Percentiles rank a stretch among this genome's conserved stretches.
These are phyloP conservation scores for Prunella vulgaris DNA, from an alignment of 257 asterid species.

Conservation along the genomic window DNA sequence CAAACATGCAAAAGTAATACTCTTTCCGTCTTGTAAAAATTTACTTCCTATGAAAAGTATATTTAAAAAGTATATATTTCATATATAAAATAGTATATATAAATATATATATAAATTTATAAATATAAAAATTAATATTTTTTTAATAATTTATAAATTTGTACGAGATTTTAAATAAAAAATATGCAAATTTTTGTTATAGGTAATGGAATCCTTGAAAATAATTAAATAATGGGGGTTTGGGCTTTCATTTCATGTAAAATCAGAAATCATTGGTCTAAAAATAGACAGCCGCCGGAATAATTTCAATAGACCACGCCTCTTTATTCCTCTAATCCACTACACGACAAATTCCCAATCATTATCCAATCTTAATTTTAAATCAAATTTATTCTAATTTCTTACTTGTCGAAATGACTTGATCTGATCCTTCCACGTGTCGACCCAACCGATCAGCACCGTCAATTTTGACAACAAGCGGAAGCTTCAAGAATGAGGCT, in stretches of 20 bases:
- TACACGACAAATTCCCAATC: constrained; percentile 38
- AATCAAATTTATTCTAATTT: not conserved
- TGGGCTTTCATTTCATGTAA: constrained; percentile 12
- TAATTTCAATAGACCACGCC: constrained; percentile 26
- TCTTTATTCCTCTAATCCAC: constrained; percentile 11
- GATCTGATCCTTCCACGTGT: constrained; percentile 48
- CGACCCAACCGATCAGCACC: constrained; percentile 28
- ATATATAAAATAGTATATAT: no score
- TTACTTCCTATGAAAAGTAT: no score
- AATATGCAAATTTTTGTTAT: no score
- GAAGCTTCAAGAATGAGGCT: constrained; percentile 38
- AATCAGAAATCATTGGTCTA: constrained; percentile 33
- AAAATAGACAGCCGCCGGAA: constrained; percentile 49
- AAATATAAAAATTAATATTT: no score
- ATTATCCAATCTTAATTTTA: constrained; percentile 34
- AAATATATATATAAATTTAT: no score
- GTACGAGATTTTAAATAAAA: no score
- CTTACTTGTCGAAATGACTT: constrained; percentile 34
- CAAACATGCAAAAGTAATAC: no score
- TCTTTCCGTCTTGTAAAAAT: no score
- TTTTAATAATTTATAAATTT: no score
- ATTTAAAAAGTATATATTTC: no score
- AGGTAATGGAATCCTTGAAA: no score
- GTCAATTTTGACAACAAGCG: constrained; percentile 24
- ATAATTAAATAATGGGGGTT: not conserved